Evolutionary conservation across 139 green algal species (phyloP), one percentile per base, ranked within the genome.

Genomic region (Micractinium conductrix): DNA sequence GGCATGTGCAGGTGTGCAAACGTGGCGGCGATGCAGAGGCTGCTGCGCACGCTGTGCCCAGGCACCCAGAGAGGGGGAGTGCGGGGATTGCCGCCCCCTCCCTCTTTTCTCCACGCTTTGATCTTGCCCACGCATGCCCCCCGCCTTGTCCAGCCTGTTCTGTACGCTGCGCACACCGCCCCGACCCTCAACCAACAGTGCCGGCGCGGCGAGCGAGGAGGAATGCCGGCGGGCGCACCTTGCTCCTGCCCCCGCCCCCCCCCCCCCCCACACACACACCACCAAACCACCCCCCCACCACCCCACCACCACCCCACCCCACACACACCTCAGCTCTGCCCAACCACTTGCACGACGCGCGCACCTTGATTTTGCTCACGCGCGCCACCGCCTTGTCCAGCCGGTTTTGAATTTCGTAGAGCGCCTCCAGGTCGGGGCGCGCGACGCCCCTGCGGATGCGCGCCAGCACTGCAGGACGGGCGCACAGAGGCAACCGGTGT

Each of bases 351-450:
- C 38, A 53, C 8, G 8, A 33, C 12, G 21, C 14, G 4, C 76
- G 4, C 35, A 79, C 80, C 80, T 86, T 86, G 71, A 81, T 81
- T 28, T 74, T 74, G 33, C 42, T 33, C n/a, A 81, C 44, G 2
- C 81, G 81, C 28, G 81, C 53, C 5, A 74, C 22, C 9, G 10
- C 58, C 55, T 74, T 73, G 55, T 74, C 81, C 81, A 86, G 81
- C n/a, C 43, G 38, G 55, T 80, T 86, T 24, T 81, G 81, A 16
- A 65, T 74, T 4, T 86, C 81, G n/a, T 86, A 86, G 55, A 86
- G 33, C 24, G 55, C 33, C 81, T 86, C 81, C 70, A 86, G 38
- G 55, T 86, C 81, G 30, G 53, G n/a, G 8, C 81, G 81, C 4
- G 50, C 22, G 40, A 86, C 81, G 60, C 60, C 35, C 26, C 60